Conservation (phyloP, 345 rosid genomes). For the Euphorbia tirucalli region DNA sequence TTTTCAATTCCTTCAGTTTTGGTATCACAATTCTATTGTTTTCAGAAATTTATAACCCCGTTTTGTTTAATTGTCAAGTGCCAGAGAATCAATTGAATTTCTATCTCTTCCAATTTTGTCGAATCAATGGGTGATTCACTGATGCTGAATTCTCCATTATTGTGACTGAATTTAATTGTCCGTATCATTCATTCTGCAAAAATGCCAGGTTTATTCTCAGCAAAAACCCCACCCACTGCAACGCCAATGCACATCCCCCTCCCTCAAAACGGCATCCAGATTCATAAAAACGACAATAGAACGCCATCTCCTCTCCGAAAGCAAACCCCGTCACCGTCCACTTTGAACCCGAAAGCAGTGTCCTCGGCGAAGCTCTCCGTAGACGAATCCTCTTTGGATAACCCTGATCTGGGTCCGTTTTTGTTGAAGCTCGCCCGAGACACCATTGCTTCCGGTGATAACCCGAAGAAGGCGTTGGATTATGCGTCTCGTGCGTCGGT, state of each 20-base stretch:
- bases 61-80: neutral
- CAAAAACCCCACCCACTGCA: conserved; percentile 27
- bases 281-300: conserved; percentile 7
- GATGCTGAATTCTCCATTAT: neutral
- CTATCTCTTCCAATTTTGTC: neutral
- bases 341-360: conserved; percentile 20
- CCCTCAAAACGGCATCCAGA: conserved; percentile 19
- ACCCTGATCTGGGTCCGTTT: conserved; percentile 39
- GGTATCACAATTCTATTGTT: neutral
- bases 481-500: conserved; percentile 42
- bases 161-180: neutral
- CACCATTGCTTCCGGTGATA: conserved; percentile 27
- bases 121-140: neutral
- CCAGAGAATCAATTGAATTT: neutral
- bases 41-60: neutral
- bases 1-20: neutral
- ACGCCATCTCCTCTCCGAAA: conserved; percentile 24
- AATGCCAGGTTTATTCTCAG: conserved; percentile 37
- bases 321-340: conserved; percentile 27
- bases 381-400: conserved; percentile 25
- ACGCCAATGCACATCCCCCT: conserved; percentile 20
- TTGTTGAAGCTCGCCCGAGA: conserved; percentile 38
- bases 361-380: conserved; percentile 17
- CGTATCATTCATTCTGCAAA: neutral
- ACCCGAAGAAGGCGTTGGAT: conserved; percentile 31